Base-by-base conservation (phyloP, 768 basidiomycete genomes). In the Amanita inopinata region DNA sequence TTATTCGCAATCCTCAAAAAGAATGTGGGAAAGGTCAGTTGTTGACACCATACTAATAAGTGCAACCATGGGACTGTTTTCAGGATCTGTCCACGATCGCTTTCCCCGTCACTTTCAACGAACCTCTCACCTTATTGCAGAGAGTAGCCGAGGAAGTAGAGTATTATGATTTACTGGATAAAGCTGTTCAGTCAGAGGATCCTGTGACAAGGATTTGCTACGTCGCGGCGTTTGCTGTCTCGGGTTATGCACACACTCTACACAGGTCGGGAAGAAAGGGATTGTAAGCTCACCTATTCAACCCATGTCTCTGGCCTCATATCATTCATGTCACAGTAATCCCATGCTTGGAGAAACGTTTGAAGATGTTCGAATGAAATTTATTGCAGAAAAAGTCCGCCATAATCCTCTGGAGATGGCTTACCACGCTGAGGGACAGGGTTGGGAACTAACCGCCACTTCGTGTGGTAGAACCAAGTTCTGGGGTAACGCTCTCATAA, bases 301-400 rank as follows among this genome's bases (percentile, higher is more conserved):
- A 38, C 33, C 40, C 33, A 17, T 5, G 18, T 28, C 44, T 28
- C 38, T 15, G 42, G 37, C 32, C 23, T 40, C 32, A 34, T 24
- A 31, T 53, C n/a, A 39, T 24, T 33, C 43, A 47, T 24, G 46
- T 33, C 36, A n/a, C 51, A 90, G 86, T 52, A 92, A 88, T 50
- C 89, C 89, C 1, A 80, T 91, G 78, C 73, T 90, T 36, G 84
- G 76, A 2, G 89, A 93, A 60, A 91, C 89, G 2, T 93, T 84
- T 47, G 89, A 93, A 60, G 83, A 89, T 49, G 53, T 67, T 33
- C 76, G 86, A 32, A 80, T 85, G 76, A 79, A 74, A 45, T 86
- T 90, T 54, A 71, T 92, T 38, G 81, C 85, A 34, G 88, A 92
- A 63, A 92, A 92, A 65, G 87, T 89, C 49, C 74, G 74, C 28